phyloP scores from a whole-genome alignment of 2,329 filamentous ascomycete species.

The Aspergillus sp. region DNA sequence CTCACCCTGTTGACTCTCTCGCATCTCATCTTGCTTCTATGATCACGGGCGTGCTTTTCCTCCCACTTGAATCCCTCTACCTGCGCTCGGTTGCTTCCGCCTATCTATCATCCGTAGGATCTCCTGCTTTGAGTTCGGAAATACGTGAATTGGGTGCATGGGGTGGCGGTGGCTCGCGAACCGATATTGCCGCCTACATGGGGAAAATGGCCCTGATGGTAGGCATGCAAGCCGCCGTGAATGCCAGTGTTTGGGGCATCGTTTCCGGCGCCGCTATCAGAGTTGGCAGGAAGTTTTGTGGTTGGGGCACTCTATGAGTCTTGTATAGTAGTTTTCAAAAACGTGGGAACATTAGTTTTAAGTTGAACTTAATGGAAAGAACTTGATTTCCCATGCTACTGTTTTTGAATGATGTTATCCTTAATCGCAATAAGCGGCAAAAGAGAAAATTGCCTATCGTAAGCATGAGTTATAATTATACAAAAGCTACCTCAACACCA shows the following conservation, averaged over 20 bases:
- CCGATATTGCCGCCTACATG: constrained; percentile 34
- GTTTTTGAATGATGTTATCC: too few relatives aligned
- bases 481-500: constrained; percentile 2
- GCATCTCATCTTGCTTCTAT: constrained; percentile 42
- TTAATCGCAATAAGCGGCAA: not conserved
- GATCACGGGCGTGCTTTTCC: constrained; percentile 37
- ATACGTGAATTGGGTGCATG: constrained; percentile 33
- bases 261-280: constrained; percentile 37
- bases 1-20: constrained; percentile 42
- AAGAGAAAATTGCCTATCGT: constrained; percentile 4
- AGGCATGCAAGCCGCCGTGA: constrained; percentile 38
- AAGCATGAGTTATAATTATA: constrained; percentile 12
- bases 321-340: not conserved
- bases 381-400: too few relatives aligned
- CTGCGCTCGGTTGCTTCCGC: constrained; percentile 40
- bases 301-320: constrained; percentile 36
- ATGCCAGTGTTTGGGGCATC: constrained; percentile 38
- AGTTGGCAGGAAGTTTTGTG: constrained; percentile 41
- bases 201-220: constrained; percentile 37
- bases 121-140: constrained; percentile 26
- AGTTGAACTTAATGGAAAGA: not conserved
- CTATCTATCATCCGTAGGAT: constrained; percentile 32
- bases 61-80: constrained; percentile 42
- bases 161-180: constrained; percentile 34
- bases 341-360: not conserved